Evolutionary conservation across 179 eudicot species (phyloP).

Genomic region (Drosera spatulata): DNA sequence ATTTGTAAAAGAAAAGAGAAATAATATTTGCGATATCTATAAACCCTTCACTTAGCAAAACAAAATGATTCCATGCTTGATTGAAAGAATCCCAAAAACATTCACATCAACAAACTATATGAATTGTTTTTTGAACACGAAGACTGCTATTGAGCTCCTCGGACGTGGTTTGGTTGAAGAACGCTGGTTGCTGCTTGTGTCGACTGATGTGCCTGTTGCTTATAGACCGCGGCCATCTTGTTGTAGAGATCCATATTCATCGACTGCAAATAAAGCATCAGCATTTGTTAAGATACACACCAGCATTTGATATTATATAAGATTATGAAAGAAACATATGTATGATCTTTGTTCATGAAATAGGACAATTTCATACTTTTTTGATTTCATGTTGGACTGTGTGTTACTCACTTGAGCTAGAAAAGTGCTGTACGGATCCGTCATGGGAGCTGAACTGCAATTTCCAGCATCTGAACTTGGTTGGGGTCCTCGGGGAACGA

Average conservation of each 20-base stretch:
- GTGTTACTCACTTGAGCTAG: slow-evolving; percentile 47
- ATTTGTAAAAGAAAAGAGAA: no score
- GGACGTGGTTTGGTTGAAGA: slow-evolving; percentile 21
- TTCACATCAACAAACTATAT: no score
- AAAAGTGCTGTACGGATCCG: slow-evolving; percentile 44
- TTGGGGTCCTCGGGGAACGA: slow-evolving; percentile 19
- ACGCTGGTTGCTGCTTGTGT: slow-evolving; percentile 28
- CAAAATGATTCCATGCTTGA: no score
- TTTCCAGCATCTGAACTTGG: slow-evolving; percentile 19
- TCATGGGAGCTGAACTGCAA: slow-evolving; percentile 25
- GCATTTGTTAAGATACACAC: not conserved
- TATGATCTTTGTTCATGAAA: no score
- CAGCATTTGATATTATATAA: no score
- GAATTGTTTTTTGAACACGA: no score
- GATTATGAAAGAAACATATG: no score
- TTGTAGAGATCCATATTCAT: slow-evolving; percentile 67
- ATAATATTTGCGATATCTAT: no score
- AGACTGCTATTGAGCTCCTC: slow-evolving; percentile 14
- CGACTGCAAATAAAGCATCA: slow-evolving; percentile 29
- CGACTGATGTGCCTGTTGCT: slow-evolving; percentile 41
- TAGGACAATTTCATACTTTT: no score
- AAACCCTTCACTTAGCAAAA: no score
- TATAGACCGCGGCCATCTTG: slow-evolving; percentile 58
- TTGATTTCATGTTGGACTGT: not conserved
- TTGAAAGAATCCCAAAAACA: no score